Percentiles rank a stretch among this genome's conserved stretches.
These are phyloP conservation scores for Hymenoscyphus fraxineus DNA, from an alignment of 2,329 filamentous ascomycete species.

Conservation along the genomic window DNA sequence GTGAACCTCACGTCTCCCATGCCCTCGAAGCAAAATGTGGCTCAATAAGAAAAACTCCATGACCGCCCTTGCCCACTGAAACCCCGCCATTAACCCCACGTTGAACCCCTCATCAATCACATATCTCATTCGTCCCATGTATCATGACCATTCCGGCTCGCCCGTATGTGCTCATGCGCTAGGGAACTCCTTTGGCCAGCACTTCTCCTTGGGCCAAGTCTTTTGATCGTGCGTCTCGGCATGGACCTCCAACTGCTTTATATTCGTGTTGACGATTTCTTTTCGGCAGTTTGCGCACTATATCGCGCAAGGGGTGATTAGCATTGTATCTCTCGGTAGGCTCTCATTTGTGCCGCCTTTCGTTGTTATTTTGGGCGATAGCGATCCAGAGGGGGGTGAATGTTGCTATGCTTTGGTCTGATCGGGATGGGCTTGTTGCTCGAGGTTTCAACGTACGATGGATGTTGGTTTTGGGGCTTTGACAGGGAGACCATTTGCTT, in stretches of 20 bases:
- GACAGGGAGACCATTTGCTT: conserved; percentile 52
- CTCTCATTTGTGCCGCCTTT: not conserved
- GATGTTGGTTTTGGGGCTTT: conserved; percentile 51
- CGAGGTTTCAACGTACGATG: conserved; percentile 37
- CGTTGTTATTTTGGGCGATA: not conserved
- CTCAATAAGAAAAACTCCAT: not conserved
- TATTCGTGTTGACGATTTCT: conserved; percentile 49
- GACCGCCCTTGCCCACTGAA: not conserved
- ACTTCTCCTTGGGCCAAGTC: conserved; percentile 54
- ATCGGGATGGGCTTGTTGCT: not conserved
- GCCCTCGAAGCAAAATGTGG: not conserved
- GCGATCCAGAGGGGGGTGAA: not conserved
- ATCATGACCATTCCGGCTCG: not conserved
- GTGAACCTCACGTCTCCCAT: not conserved
- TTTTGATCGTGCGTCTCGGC: conserved; percentile 48
- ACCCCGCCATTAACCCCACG: conserved; percentile 6
- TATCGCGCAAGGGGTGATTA: not conserved
- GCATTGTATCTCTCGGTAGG: not conserved
- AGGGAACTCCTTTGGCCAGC: conserved; percentile 50
- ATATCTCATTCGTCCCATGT: not conserved
- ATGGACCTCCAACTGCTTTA: conserved; percentile 49
- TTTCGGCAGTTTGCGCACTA: conserved; percentile 50
- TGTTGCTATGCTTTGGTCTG: not conserved
- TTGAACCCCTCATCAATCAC: not conserved
- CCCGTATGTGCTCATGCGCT: conserved; percentile 7